Conservation (phyloP, 176 grass and related monocot genomes). For the Bothriochloa decipiens region DNA sequence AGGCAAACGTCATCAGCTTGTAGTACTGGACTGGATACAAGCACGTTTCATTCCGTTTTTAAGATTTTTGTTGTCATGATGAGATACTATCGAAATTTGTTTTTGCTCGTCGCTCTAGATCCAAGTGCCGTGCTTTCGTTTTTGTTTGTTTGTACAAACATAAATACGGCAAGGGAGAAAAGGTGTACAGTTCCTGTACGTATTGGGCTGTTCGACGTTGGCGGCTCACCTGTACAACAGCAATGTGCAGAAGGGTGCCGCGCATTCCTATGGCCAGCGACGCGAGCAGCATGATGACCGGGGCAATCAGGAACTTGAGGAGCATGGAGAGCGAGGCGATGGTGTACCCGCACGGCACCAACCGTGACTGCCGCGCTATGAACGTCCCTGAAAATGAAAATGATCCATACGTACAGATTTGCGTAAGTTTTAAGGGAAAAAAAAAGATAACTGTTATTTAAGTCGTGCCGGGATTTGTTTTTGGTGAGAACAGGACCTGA, state of each 20-base stretch:
- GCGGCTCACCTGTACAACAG: slow-evolving; percentile 69
- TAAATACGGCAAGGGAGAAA: background rate
- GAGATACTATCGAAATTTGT: background rate
- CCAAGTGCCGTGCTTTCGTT: background rate
- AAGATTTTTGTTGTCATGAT: background rate
- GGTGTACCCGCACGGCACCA: slow-evolving; percentile 75
- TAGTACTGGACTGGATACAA: background rate
- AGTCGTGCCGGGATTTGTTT: background rate
- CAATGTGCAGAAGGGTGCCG: slow-evolving; percentile 65
- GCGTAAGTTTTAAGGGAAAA: background rate
- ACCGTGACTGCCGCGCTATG: slow-evolving; percentile 63
- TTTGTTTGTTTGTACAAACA: background rate
- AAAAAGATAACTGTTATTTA: no score
- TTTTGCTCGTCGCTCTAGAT: no score
- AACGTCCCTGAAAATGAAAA: slow-evolving; percentile 65
- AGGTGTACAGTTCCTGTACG: background rate
- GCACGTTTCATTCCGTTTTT: background rate
- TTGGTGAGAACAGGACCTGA: slow-evolving; percentile 47
- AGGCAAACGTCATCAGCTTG: no score
- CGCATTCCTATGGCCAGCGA: slow-evolving; percentile 64
- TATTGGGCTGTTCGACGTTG: background rate
- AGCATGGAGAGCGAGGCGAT: slow-evolving; percentile 63
- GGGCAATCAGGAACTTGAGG: slow-evolving; percentile 68
- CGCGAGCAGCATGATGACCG: slow-evolving; percentile 58
- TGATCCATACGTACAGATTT: background rate